Conservation (phyloP, 805 yeast genomes). For the Hanseniaspora nectarophila region DNA sequence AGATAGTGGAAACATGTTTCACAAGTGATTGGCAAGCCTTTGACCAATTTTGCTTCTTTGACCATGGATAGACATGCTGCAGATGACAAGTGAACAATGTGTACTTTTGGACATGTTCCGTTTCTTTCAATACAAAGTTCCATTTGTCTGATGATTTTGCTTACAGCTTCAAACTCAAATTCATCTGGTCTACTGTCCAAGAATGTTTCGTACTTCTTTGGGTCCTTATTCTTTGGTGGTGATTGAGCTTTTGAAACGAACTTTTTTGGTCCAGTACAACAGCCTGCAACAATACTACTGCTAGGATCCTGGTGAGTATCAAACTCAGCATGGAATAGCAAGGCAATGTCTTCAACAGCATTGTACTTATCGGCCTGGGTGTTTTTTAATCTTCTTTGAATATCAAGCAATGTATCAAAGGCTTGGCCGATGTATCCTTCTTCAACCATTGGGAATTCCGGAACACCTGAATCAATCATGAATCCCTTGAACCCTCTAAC, state of each 20-base stretch:
- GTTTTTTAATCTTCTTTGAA: neutral
- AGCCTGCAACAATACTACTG: constrained; percentile 11
- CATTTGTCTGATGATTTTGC: constrained; percentile 55
- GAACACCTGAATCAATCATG: constrained; percentile 88
- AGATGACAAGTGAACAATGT: constrained; percentile 83
- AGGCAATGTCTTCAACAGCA: constrained; percentile 41
- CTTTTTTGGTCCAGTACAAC: constrained; percentile 1
- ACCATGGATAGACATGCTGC: constrained; percentile 70
- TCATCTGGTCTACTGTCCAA: constrained; percentile 78
- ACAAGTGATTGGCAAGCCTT: constrained; percentile 56
- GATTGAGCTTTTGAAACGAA: neutral
- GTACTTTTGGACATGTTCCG: constrained; percentile 51
- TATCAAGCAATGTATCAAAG: constrained; percentile 42
- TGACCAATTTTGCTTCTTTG: constrained; percentile 44
- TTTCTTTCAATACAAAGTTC: constrained; percentile 24
- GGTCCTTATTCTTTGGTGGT: constrained; percentile 35
- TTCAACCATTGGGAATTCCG: constrained; percentile 78
- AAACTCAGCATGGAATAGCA: constrained; percentile 93
- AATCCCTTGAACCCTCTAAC: constrained; percentile 92
- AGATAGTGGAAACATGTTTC: constrained; percentile 94
- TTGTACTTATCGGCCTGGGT: neutral
- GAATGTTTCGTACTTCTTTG: constrained; percentile 57
- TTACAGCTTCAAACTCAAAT: constrained; percentile 76
- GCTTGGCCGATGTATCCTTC: constrained; percentile 42
- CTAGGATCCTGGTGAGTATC: constrained; percentile 34